These are phyloP conservation scores for Tuber calosporum DNA, from an alignment of 495 filamentous ascomycete genomes.

Conservation along the genomic window DNA sequence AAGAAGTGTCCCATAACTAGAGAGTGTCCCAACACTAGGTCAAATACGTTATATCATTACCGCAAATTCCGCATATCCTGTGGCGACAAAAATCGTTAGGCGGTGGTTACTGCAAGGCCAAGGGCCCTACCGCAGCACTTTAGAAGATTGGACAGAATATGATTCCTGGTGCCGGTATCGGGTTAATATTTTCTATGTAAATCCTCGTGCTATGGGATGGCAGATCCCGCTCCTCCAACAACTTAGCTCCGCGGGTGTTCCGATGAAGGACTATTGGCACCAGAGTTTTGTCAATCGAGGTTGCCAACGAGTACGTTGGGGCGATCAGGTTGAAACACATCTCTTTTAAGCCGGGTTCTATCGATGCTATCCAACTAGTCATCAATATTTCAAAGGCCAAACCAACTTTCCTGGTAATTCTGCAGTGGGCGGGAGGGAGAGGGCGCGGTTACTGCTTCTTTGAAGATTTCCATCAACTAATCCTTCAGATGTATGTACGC, in stretches of 20 bases:
- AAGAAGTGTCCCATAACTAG: too few relatives aligned
- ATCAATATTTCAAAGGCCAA: conserved; percentile 90
- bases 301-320: conserved; percentile 86
- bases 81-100: conserved; percentile 43
- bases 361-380: conserved; percentile 78
- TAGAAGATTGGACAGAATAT: conserved; percentile 81
- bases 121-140: conserved; percentile 79
- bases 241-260: conserved; percentile 76
- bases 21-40: too few relatives aligned
- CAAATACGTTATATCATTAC: conserved; percentile 5
- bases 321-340: conserved; percentile 93
- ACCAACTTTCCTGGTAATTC: conserved; percentile 77
- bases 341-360: conserved; percentile 85
- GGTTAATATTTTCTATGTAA: conserved; percentile 93
- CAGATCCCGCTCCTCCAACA: conserved; percentile 74
- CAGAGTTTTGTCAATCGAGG: conserved; percentile 75
- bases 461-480: conserved; percentile 89
- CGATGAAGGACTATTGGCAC: conserved; percentile 94
- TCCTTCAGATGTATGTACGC: conserved; percentile 78
- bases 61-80: background rate
- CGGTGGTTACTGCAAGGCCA: conserved; percentile 82
- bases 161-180: conserved; percentile 84
- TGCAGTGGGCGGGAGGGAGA: conserved; percentile 92
- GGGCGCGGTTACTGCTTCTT: conserved; percentile 92
- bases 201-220: conserved; percentile 92